phyloP scores from a whole-genome alignment of 1,284 basidiomycete species.

The Taiwanofungus camphoratus region DNA sequence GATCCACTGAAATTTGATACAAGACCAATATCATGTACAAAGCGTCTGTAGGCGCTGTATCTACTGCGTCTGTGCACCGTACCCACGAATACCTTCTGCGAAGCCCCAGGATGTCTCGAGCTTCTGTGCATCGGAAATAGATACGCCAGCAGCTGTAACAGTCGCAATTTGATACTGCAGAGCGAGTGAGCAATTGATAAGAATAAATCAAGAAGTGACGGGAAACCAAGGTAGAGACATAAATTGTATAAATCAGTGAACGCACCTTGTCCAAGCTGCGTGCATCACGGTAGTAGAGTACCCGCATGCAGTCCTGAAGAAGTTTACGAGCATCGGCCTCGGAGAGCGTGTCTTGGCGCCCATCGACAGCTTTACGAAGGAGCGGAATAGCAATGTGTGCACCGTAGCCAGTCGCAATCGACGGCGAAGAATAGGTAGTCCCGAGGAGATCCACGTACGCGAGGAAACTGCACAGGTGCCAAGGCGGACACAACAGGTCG shows the following conservation, averaged over 20 bases:
- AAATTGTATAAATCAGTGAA: slow-evolving; percentile 5
- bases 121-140: slow-evolving; percentile 76
- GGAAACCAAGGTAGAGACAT: no score
- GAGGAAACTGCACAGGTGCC: slow-evolving; percentile 73
- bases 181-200: not conserved
- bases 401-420: slow-evolving; percentile 96
- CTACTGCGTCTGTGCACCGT: slow-evolving; percentile 69
- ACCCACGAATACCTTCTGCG: slow-evolving; percentile 88
- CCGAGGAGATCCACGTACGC: slow-evolving; percentile 97
- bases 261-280: slow-evolving; percentile 92
- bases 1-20: not conserved
- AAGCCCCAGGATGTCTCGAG: slow-evolving; percentile 87
- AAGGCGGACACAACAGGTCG: no score
- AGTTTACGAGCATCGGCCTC: slow-evolving; percentile 80
- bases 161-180: slow-evolving; percentile 91
- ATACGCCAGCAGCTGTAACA: slow-evolving; percentile 74
- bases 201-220: no score
- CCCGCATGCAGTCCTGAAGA: slow-evolving; percentile 85
- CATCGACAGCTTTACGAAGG: slow-evolving; percentile 87
- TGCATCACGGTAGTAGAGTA: slow-evolving; percentile 96
- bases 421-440: slow-evolving; percentile 92
- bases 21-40: no score
- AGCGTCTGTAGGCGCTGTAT: no score
- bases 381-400: slow-evolving; percentile 91
- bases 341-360: slow-evolving; percentile 67